phyloP scores from a whole-genome alignment of 495 filamentous ascomycete species.

The Talaromyces nanjingensis region DNA sequence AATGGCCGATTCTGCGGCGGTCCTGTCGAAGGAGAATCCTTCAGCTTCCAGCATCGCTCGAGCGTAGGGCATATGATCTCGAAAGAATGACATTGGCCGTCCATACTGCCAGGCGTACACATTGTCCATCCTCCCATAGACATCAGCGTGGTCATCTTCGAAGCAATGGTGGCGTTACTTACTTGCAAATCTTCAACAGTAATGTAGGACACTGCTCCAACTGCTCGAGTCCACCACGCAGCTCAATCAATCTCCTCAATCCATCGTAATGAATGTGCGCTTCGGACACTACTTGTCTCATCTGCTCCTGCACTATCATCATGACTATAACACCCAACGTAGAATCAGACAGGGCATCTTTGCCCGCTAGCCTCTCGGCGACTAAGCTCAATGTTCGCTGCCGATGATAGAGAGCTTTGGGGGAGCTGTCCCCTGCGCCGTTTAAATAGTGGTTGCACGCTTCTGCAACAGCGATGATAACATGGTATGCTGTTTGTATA shows the following conservation, averaged over 20 bases:
- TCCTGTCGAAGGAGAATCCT: conserved; percentile 8
- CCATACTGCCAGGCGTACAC: conserved; percentile 17
- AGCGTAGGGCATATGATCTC: conserved; percentile 16
- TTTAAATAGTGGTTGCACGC: conserved; percentile 17
- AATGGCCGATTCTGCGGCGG: too few relatives aligned
- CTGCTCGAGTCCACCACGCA: conserved; percentile 16
- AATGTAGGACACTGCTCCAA: conserved; percentile 16
- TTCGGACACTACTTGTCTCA: conserved; percentile 8
- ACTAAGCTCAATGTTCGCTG: conserved; percentile 17
- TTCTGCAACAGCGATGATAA: conserved; percentile 16
- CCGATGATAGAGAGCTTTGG: conserved; percentile 17
- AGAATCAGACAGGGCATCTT: conserved; percentile 20
- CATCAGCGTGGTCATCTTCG: background rate
- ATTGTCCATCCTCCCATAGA: conserved; percentile 13
- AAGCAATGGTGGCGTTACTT: conserved; percentile 1
- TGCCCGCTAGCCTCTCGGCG: conserved; percentile 12
- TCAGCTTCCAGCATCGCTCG: conserved; percentile 6
- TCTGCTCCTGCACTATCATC: conserved; percentile 17
- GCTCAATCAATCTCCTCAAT: conserved; percentile 16
- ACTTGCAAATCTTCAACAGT: conserved; percentile 21
- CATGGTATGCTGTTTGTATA: conserved; percentile 16
- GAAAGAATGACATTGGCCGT: conserved; percentile 17
- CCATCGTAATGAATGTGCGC: conserved; percentile 18
- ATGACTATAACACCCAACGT: conserved; percentile 13
- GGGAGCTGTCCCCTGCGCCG: conserved; percentile 11